Evolutionary conservation across 2,329 filamentous ascomycete species (phyloP), one percentile per base, ranked within the genome.

Genomic region (Taxawa tesnikishii): DNA sequence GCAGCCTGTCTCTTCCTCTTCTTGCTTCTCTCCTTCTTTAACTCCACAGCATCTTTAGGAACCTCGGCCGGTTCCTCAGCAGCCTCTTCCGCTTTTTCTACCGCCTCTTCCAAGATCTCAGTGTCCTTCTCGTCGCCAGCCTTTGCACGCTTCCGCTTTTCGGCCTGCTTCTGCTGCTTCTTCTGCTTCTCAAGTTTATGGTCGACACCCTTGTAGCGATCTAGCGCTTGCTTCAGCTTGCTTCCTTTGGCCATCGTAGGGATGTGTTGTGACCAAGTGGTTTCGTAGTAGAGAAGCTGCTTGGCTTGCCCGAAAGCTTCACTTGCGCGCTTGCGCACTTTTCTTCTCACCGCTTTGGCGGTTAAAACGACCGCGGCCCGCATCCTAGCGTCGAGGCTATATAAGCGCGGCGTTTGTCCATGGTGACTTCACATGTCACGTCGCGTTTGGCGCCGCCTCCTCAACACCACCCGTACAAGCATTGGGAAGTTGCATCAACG

Each of bases 181-280:
- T 53, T 54, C 38, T 55, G 49, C 12, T 82, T 75, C 55, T 88
- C 82, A 32, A 83, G 68, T 41, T 79, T 77, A 40, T 81, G 79
- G 44, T 90, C 79, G 29, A 69, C 60, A 17, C 72, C 71, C 49
- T 70, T 66, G 37, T 71, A 58, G 32, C 64, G 60, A 43, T 75
- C 68, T 14, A 78, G 64, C 28, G 72, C 70, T 27, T 62, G 54
- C 37, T 73, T 64, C 28, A 78, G 56, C 50, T 73, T 75, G 41
- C 65, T 66, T 34, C 51, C 52, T 43, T 67, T 68, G 30, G 54
- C 59, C 67, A 72, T 65, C 9, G 10, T 41, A 32, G 12, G 17
- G 13, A 23, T 6, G 2, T 25, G 8, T 17, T 3, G 19, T 23
- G 19, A 23, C n/a, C 8, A 23, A n/a, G 19, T 8, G 2, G 19